A percentile compares a stretch with the other conserved stretches of the same genome.
phyloP scores from a whole-genome alignment of 768 basidiomycete genomes.

The Gloeopeniophorella convolvens region DNA sequence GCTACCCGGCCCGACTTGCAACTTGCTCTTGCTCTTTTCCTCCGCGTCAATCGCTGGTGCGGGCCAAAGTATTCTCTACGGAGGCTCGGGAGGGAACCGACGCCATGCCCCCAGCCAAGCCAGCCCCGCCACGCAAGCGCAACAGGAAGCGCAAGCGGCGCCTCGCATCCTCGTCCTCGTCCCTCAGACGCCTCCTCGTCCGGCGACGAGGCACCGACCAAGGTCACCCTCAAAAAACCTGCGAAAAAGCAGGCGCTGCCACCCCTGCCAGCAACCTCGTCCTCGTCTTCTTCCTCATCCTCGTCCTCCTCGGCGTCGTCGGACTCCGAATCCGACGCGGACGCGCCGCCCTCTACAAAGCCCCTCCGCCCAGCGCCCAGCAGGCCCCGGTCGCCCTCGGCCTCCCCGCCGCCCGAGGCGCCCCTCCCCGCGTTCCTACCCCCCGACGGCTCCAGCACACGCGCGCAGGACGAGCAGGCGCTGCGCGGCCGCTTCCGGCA shows the following conservation, averaged over 20 bases:
- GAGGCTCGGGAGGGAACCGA: background rate
- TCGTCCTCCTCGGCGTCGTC: constrained; percentile 20
- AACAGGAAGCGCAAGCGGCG: constrained; percentile 32
- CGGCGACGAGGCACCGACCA: constrained; percentile 4
- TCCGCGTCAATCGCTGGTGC: no score
- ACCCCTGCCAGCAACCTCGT: background rate
- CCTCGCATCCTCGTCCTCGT: constrained; percentile 26
- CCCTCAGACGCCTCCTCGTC: constrained; percentile 24
- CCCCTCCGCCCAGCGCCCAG: background rate
- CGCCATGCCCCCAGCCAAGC: constrained; percentile 22
- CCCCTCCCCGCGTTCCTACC: constrained; percentile 56
- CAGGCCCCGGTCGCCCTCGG: constrained; percentile 26
- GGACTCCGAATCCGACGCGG: constrained; percentile 18
- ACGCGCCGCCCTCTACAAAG: constrained; percentile 4
- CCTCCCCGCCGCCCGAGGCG: constrained; percentile 28
- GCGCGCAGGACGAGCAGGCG: constrained; percentile 39
- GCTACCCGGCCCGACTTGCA: no score
- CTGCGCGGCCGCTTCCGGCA: constrained; percentile 67
- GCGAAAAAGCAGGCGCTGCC: constrained; percentile 4
- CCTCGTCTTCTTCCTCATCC: constrained; percentile 10
- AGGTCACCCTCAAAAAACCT: background rate
- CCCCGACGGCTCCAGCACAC: constrained; percentile 24
- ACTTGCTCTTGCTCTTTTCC: no score
- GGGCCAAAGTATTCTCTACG: no score
- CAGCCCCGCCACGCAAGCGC: constrained; percentile 25